Conservation (phyloP, 768 basidiomycete species). For the Suillus fuscotomentosus region DNA sequence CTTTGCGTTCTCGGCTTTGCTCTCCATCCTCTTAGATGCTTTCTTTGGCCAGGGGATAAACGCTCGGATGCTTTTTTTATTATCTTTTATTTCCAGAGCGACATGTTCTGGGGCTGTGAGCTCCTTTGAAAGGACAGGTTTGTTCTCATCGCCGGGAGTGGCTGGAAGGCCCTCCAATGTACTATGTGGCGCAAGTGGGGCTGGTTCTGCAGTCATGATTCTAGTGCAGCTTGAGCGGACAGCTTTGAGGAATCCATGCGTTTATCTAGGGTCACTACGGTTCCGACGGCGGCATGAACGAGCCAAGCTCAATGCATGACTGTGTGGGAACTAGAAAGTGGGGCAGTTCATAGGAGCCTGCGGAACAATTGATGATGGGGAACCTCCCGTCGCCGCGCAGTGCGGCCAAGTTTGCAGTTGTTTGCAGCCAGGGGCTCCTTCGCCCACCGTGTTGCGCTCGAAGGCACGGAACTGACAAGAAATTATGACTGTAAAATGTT, state of each 20-base stretch:
- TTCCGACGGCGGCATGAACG: background rate
- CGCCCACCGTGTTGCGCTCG: too few relatives aligned
- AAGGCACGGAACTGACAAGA: too few relatives aligned
- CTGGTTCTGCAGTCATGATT: background rate
- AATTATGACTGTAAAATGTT: too few relatives aligned
- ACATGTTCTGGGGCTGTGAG: background rate
- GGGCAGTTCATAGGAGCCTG: too few relatives aligned
- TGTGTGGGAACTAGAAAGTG: too few relatives aligned
- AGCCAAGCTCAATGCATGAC: too few relatives aligned
- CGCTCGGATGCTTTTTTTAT: conserved; percentile 24
- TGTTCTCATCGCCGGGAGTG: conserved; percentile 44
- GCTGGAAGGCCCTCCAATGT: conserved; percentile 41
- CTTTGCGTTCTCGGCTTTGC: conserved; percentile 12
- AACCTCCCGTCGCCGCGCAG: too few relatives aligned
- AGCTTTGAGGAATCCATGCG: background rate
- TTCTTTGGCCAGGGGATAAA: conserved; percentile 41
- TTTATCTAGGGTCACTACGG: background rate
- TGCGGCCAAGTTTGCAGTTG: too few relatives aligned
- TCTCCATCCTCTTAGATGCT: conserved; percentile 19
- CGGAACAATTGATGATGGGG: too few relatives aligned
- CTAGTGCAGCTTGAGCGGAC: background rate
- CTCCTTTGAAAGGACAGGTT: conserved; percentile 19
- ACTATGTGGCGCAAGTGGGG: conserved; percentile 13
- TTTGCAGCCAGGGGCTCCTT: too few relatives aligned
- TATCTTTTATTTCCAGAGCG: background rate